Conservation (phyloP, 2,329 filamentous ascomycete genomes). For the Aspergillus sp. region DNA sequence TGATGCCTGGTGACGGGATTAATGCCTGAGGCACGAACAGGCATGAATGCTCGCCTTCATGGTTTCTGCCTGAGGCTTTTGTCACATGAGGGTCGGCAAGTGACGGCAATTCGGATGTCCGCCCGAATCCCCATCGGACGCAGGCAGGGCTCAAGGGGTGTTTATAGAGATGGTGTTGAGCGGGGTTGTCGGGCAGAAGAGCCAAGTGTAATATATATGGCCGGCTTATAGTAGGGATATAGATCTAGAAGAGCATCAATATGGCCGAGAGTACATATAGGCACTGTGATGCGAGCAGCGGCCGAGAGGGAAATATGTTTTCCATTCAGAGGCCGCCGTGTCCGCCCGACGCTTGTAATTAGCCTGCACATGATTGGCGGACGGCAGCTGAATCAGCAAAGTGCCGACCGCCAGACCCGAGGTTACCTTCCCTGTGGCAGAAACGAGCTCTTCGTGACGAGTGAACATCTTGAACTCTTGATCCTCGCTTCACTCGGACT, state of each 20-base stretch:
- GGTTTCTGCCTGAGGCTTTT: not conserved
- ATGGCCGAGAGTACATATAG: not conserved
- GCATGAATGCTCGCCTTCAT: not conserved
- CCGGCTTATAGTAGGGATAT: not conserved
- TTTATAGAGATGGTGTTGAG: not conserved
- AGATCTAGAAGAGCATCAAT: not conserved
- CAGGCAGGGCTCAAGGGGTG: too few relatives aligned
- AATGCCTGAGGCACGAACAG: not conserved
- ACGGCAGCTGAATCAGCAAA: conserved; percentile 29
- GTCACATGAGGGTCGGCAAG: not conserved
- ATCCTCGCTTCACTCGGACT: conserved; percentile 19
- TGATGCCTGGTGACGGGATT: not conserved
- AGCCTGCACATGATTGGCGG: conserved; percentile 31
- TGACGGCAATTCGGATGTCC: not conserved
- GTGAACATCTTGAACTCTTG: conserved; percentile 23
- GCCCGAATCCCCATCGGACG: not conserved
- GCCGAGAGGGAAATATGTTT: conserved; percentile 13
- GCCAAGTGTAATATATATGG: not conserved
- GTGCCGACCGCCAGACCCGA: conserved; percentile 36
- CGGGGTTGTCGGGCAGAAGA: not conserved
- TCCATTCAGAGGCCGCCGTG: conserved; percentile 27
- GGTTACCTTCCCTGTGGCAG: conserved; percentile 27
- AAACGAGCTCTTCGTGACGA: conserved; percentile 14
- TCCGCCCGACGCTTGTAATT: conserved; percentile 42
- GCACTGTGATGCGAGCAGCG: not conserved